A percentile compares a stretch with the other conserved stretches of the same genome.
phyloP scores from a whole-genome alignment of 2,329 filamentous ascomycete genomes.

The Xylaria sp. region DNA sequence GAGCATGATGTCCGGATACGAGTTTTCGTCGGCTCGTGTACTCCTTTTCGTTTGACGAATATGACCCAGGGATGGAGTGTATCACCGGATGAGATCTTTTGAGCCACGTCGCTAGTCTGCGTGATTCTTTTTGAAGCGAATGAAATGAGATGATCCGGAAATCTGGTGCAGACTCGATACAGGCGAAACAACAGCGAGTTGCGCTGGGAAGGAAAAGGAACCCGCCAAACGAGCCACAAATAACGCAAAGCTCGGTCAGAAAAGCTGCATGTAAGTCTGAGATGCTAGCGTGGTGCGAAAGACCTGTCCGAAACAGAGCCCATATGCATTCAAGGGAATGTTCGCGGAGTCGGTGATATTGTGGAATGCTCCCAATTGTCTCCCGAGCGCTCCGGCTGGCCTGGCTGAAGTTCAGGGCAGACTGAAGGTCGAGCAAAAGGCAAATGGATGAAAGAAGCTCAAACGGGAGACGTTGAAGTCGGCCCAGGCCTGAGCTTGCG shows the following conservation, averaged over 20 bases:
- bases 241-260: background rate
- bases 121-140: background rate
- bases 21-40: conserved; percentile 6
- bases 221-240: conserved; percentile 8
- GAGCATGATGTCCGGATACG: conserved; percentile 5
- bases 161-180: background rate
- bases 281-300: background rate
- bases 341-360: conserved; percentile 1
- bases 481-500: conserved; percentile 7
- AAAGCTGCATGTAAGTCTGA: background rate
- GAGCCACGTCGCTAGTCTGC: background rate
- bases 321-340: conserved; percentile 4
- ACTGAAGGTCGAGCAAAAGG: conserved; percentile 6
- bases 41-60: background rate
- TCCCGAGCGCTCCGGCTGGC: conserved; percentile 4
- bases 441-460: conserved; percentile 11
- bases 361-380: background rate
- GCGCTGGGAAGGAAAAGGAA: conserved; percentile 8
- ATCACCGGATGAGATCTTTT: background rate
- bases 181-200: conserved; percentile 10
- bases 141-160: conserved; percentile 1
- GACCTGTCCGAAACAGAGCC: conserved; percentile 2
- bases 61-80: conserved; percentile 8
- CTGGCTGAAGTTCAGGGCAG: background rate
- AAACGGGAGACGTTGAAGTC: conserved; percentile 5